Conservation (phyloP, 345 rosid species). For the Ailanthus altissimus region DNA sequence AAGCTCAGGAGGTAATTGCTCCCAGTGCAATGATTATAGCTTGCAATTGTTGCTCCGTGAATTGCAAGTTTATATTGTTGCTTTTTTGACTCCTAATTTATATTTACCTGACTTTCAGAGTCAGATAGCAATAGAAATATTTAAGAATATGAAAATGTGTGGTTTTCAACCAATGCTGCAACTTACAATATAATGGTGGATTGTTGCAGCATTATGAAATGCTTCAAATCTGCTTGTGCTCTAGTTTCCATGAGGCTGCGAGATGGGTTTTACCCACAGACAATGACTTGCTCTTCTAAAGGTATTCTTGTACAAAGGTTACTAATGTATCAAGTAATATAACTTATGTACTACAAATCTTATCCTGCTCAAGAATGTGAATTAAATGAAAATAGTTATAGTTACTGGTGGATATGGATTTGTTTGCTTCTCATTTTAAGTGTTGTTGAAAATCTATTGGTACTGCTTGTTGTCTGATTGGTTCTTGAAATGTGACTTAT, state of each 20-base stretch:
- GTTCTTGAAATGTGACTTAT: background rate
- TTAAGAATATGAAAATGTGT: conserved; percentile 52
- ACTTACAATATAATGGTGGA: conserved; percentile 77
- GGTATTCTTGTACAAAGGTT: conserved; percentile 36
- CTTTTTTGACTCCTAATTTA: conserved; percentile 6
- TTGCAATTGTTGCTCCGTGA: conserved; percentile 20
- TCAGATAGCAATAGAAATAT: conserved; percentile 49
- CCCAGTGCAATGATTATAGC: conserved; percentile 11
- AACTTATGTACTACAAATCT: background rate
- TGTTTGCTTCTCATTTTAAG: background rate
- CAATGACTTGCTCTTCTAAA: conserved; percentile 54
- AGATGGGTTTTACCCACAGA: conserved; percentile 54
- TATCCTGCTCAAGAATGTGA: background rate
- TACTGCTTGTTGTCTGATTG: no score
- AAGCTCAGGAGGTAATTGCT: conserved; percentile 60
- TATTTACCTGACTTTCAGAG: conserved; percentile 48
- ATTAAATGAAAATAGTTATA: background rate
- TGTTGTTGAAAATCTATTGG: background rate
- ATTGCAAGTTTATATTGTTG: conserved; percentile 12
- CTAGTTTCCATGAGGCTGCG: conserved; percentile 80
- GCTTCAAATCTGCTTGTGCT: conserved; percentile 58
- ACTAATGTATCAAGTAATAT: background rate
- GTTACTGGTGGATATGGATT: background rate
- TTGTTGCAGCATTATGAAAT: conserved; percentile 51
- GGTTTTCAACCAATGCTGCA: conserved; percentile 44